phyloP scores from a whole-genome alignment of 2,329 filamentous ascomycete genomes.

The Bipolaris victoriae region DNA sequence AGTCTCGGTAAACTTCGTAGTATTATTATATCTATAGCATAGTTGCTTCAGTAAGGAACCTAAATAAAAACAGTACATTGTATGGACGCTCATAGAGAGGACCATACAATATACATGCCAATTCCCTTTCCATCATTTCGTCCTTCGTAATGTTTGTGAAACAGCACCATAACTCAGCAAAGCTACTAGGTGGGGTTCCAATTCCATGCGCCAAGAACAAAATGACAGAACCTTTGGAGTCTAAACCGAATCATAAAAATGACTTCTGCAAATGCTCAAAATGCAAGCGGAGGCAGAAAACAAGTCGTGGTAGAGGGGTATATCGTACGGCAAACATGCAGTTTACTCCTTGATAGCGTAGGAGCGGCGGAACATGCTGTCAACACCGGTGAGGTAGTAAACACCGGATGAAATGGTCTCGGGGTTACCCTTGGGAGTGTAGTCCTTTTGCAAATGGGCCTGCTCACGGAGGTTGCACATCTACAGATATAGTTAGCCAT shows the following conservation, averaged over 20 bases:
- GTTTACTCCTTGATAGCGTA: slow-evolving; percentile 58
- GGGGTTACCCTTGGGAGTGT: slow-evolving; percentile 52
- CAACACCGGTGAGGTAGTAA: slow-evolving; percentile 59
- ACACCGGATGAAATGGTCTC: slow-evolving; percentile 56
- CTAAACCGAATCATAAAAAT: slow-evolving; percentile 37
- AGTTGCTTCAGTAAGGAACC: slow-evolving; percentile 13
- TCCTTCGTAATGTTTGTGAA: slow-evolving; percentile 25
- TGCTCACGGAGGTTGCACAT: slow-evolving; percentile 60
- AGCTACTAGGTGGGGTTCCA: slow-evolving; percentile 7
- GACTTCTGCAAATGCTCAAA: slow-evolving; percentile 48
- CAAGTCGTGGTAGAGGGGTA: slow-evolving; percentile 19
- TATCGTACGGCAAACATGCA: slow-evolving; percentile 11
- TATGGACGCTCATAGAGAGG: slow-evolving; percentile 12
- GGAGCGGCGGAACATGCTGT: slow-evolving; percentile 58
- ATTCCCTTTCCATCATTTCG: slow-evolving; percentile 15
- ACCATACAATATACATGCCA: slow-evolving; percentile 19
- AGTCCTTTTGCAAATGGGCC: slow-evolving; percentile 59
- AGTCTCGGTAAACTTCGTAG: slow-evolving; percentile 11
- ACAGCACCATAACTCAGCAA: slow-evolving; percentile 10
- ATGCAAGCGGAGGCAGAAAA: slow-evolving; percentile 38
- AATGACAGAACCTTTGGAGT: slow-evolving; percentile 31
- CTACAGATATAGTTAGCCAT: slow-evolving; percentile 43
- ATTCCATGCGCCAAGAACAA: slow-evolving; percentile 27
- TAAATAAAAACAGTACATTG: slow-evolving; percentile 20
- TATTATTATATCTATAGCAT: slow-evolving; percentile 27